Percentiles rank a stretch among this genome's conserved stretches.
Conservation (phyloP, 768 basidiomycete genomes). For the Rhizopogon salebrosus region DNA sequence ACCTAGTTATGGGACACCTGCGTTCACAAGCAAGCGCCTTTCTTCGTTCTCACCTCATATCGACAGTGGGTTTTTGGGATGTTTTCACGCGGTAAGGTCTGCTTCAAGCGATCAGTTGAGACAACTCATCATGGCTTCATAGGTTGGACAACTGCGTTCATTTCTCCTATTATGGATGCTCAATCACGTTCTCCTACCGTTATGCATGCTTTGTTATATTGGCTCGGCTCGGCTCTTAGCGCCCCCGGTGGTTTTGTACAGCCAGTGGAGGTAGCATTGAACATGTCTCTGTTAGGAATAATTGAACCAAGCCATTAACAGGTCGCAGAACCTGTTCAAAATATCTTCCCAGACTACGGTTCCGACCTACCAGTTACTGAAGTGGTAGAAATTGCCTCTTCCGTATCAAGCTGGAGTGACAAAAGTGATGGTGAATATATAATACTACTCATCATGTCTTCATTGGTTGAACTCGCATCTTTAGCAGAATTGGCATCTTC, state of each 20-base stretch:
- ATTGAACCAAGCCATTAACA: slow-evolving; percentile 3
- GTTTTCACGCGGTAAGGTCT: slow-evolving; percentile 46
- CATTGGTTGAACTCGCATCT: background rate
- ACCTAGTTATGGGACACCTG: slow-evolving; percentile 48
- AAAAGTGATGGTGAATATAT: slow-evolving; percentile 22
- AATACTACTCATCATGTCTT: background rate
- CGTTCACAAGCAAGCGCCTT: slow-evolving; percentile 39
- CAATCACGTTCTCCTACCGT: slow-evolving; percentile 42
- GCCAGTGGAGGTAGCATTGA: slow-evolving; percentile 14
- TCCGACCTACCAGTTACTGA: background rate
- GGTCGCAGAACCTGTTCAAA: slow-evolving; percentile 28
- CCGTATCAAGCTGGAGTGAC: slow-evolving; percentile 27
- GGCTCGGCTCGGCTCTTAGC: slow-evolving; percentile 48
- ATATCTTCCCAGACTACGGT: slow-evolving; percentile 11
- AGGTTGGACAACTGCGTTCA: slow-evolving; percentile 54
- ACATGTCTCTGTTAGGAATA: background rate
- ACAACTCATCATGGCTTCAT: background rate
- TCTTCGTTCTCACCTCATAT: slow-evolving; percentile 58
- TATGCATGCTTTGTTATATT: slow-evolving; percentile 48
- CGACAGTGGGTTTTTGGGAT: slow-evolving; percentile 58
- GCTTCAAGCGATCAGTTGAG: background rate
- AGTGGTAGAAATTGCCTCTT: slow-evolving; percentile 8
- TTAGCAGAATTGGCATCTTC: slow-evolving; percentile 19
- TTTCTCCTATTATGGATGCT: slow-evolving; percentile 40
- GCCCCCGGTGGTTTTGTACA: slow-evolving; percentile 24